Conservation (phyloP, 1,284 basidiomycete genomes). For the Boletellus deceptivus region DNA sequence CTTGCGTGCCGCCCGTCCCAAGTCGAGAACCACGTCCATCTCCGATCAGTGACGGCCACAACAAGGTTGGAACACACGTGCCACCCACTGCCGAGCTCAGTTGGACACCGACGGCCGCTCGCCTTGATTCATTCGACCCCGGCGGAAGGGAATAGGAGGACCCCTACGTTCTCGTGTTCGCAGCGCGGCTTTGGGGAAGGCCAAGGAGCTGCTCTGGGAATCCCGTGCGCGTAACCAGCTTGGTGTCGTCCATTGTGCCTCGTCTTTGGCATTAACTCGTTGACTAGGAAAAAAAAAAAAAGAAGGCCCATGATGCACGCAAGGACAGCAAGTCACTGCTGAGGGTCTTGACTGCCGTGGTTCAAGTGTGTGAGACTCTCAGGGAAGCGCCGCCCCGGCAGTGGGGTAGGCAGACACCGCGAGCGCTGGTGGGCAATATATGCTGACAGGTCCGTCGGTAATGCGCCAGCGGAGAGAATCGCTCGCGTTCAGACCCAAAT, state of each 20-base stretch:
- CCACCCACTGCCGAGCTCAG: conserved; percentile 79
- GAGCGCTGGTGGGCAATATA: conserved; percentile 34
- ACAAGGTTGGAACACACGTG: conserved; percentile 76
- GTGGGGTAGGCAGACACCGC: too few species aligned
- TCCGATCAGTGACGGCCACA: conserved; percentile 66
- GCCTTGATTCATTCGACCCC: conserved; percentile 59
- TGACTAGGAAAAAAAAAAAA: conserved; percentile 67
- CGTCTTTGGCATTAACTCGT: conserved; percentile 52
- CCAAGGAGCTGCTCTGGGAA: conserved; percentile 51
- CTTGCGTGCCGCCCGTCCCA: conserved; percentile 50
- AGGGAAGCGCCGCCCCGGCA: too few species aligned
- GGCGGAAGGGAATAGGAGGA: conserved; percentile 63
- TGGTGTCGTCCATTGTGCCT: conserved; percentile 62
- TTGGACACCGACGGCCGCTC: conserved; percentile 59
- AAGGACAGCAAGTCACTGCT: conserved; percentile 46
- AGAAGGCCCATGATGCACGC: conserved; percentile 53
- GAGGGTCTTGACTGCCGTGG: conserved; percentile 66
- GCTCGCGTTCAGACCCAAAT: too few species aligned
- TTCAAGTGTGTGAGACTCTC: too few species aligned
- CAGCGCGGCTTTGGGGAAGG: conserved; percentile 57
- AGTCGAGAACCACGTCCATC: conserved; percentile 41
- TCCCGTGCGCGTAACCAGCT: conserved; percentile 60
- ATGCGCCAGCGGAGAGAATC: too few species aligned
- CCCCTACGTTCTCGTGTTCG: conserved; percentile 66
- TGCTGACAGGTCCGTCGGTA: too few species aligned